Base-by-base conservation (phyloP, 2,329 filamentous ascomycete genomes). In the Fusarium concolor region DNA sequence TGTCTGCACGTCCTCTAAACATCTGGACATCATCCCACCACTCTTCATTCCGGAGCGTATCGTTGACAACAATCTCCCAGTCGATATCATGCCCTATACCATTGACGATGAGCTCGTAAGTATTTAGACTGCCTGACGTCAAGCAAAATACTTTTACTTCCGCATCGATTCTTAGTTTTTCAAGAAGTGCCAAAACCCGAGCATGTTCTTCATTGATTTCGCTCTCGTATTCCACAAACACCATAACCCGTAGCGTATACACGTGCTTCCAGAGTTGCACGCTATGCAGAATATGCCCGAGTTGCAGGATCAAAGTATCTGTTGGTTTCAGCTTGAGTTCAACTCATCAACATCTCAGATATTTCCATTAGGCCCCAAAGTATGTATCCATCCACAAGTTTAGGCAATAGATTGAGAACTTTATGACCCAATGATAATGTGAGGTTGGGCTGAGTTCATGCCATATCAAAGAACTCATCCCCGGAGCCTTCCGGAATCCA, bases 141-240 rank as follows among this genome's bases (percentile, higher is more conserved):
- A 97, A 85, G 87, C 91, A 96, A 73, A 94, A 94, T 2, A 96
- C 93, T 15, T 91, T 79, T 0, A 96, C 87, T 65, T 93, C 84
- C 5, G 93, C 93, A 64, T 94, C 87, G 46, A 97, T 97, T 17
- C 93, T 85, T 10, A 97, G 79, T 75, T 95, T 96, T 22, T 92
- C 91, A 1, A 97, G 83, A 3, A 97, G 82, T 2, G 90, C 87
- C 61, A 87, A 87, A 17, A 96, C 90, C 57, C 93, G 84, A 2
- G 85, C 86, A 35, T 87, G 83, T 77, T 97, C 93, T 77, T 96
- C 92, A 38, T 91, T 87, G 1, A 97, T 90, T 70, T 97, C 93
- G 26, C 84, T 88, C 75, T 96, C 92, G 70, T 96, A 96, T 74
- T 97, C 93, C 20, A 97, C 93, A 76, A 97, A 97, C 0, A 96